Base-by-base conservation (phyloP, 164 flowering plant genomes). In the Vitis labrusca region DNA sequence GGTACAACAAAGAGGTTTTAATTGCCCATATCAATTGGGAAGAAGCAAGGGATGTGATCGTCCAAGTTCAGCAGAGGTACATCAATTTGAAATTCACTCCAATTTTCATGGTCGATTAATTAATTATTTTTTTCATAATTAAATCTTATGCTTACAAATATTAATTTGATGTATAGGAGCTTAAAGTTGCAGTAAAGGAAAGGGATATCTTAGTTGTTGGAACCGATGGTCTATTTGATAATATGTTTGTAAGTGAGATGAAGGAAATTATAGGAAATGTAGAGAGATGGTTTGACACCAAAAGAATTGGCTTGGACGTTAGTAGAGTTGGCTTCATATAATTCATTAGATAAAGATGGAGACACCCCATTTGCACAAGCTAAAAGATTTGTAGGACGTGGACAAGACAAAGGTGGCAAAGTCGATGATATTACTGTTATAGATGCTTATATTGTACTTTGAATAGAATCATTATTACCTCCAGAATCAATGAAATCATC, bases 371-470 rank as follows among this genome's bases (percentile, higher is more conserved):
- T 68, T 10, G 14, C 73, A 0, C 0, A 15, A 32, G 73, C 66
- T 2, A 57, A 79, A 0, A 23, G 11, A 27, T 14, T 5, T 23
- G 71, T 74, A 13, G 75, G 82, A 16, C 10, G 10, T 10, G 17
- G 57, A 2, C 58, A 51, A 56, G 14, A 8, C 9, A 3, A 1
- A 1, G 83, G 80, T 0, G 80, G 83, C 14, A 80, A 80, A 57
- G 17, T 50, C 7, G 83, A 80, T 52, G 83, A 80, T 52, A 71
- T 80, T 14, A 76, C 83, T 14, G 81, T 74, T 2, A 51, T 77
- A 30, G 71, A 65, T 50, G 53, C 73, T 32, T 32, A 5, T 32
- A 32, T 23, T 32, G 8, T 32, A 32, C 3, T 23, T 6, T 6
- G 7, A 32, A 32, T 32, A 4, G 3, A 32, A 32, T 32, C 44